Base-by-base conservation (phyloP, 192 early-diverging fungal species). In the Rhizophagus sp. region DNA sequence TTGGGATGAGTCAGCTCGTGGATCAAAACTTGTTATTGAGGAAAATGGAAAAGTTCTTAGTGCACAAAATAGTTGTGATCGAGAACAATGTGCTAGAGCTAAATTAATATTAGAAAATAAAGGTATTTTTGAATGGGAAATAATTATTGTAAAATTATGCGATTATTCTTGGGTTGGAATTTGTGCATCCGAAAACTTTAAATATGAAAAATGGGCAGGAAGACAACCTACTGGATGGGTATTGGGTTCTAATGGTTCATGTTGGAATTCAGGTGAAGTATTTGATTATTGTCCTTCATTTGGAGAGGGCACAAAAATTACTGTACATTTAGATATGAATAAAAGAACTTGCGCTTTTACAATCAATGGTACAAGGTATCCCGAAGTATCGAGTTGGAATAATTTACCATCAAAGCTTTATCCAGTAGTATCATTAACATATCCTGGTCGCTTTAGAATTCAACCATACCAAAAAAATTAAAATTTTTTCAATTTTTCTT, bases 311-410 rank as follows among this genome's bases (percentile, higher is more conserved):
- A n/a, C 22, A 4, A 47, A 27, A 12, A 44, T 80, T 22, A 80
- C 49, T 50, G 24, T 80, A 62, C 47, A 80, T 73, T 25, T 80
- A 7, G 57, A 80, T 41, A 74, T 80, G 79, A 80, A 41, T 4
- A 41, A 47, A 27, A 69, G 34, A 34, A 34, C 34, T 34, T 34
- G 34, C 4, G 34, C 34, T 34, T 34, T 34, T 34, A 34, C 34
- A 4, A 2, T 34, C 34, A 34, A 34, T 34, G 34, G 34, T 34
- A 34, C 4, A 34, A 34, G 34, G 34, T 34, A 34, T 34, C 34
- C 2, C 4, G 34, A 34, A 34, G 34, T 34, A 34, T 3, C 34
- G 2, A 34, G 3, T 2, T 34, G 34, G 34, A 4, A 34, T 34
- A 34, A 34, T 34, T 34, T 34, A 34, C 34, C 34, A 34, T 34